Base-by-base conservation (phyloP, 257 asterid species). In the Misopates orontium region DNA sequence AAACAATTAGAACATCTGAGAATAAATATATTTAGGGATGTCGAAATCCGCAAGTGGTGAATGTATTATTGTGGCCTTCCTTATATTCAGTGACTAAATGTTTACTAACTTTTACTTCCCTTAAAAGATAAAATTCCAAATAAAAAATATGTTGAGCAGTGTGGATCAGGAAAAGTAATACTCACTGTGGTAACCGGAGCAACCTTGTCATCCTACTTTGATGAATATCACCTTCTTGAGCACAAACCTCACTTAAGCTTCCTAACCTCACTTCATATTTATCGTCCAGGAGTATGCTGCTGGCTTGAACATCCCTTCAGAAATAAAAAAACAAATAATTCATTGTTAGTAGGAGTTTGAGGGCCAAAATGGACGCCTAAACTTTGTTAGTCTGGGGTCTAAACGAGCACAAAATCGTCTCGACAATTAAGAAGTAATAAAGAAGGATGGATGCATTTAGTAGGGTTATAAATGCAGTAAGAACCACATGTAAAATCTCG, bases 241-340 rank as follows among this genome's bases (percentile, higher is more conserved):
- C 83, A 76, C 95, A 90, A 57, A 82, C 91, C 69, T 86, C 87
- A 53, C 91, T 86, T 77, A 94, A 79, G 76, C 99, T 94, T 73
- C 97, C 99, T 41, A 94, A 73, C 68, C 99, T 82, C 64, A 94
- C 97, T 83, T 94, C 99, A 53, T 75, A 94, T 80, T 88, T 94
- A 68, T 93, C 97, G 48, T 93, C 98, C 62, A 93, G 98, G 71
- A 93, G 96, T 80, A 93, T 83, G 76, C 99, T 90, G 75, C 97
- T 88, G 44, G 97, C 95, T 86, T 88, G 99, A 67, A 94, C 76
- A 81, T 94, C 97, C 86, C 99, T 94, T 80, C 56, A 80, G 31
- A 63, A 61, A 68, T 22, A 10, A 31, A 36, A 28, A 60, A 64
- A 57, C 59, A 53, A 41, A 56, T 48, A 42, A 28, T 42, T 49